Evolutionary conservation across 2,329 filamentous ascomycete species (phyloP), one percentile per base, ranked within the genome.

Genomic region (Diaporthe citrichinensis): DNA sequence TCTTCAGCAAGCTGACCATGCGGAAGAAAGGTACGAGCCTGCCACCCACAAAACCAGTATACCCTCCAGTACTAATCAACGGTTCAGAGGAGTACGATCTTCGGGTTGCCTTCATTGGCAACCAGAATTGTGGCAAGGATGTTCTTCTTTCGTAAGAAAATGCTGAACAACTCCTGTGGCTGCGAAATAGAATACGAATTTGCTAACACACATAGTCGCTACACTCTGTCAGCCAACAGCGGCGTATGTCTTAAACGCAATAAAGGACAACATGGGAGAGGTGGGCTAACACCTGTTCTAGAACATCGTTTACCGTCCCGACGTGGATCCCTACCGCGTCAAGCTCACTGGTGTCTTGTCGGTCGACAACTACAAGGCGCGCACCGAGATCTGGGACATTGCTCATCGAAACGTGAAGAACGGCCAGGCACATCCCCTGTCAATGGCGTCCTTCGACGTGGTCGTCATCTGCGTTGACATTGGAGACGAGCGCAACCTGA

Each of bases 401-500:
- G 77, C 79, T 23, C 74, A 75, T 12, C 46, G 78, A 4, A 74
- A 76, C 14, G 61, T 69, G 15, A 28, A 20, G 7, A 14, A 46
- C 23, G 61, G 71, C 10, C 55, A 73, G 12, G 57, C 72, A 25
- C 68, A 77, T 2, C 78, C 75, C 3, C 71, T 81, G 17, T 39
- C 74, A 1, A 72, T 77, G 23, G 78, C 74, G 25, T 79, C 78
- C n/a, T 82, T 81, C 61, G 82, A 86, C 36, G 84, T 81, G 2
- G 81, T 84, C 6, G 81, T 86, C 71, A 80, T 86, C 57, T 86
- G 85, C 78, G 84, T 83, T 71, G 80, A 79, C 65, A 76, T 86
- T 58, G 81, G 82, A 58, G 79, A 80, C 71, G 61, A 78, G 49
- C 72, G 72, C n/a, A 81, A 80, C 46, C 80, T 84, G 39, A 58